Evolutionary conservation across 345 rosid genomes (phyloP).

Genomic region (Populus nigra): DNA sequence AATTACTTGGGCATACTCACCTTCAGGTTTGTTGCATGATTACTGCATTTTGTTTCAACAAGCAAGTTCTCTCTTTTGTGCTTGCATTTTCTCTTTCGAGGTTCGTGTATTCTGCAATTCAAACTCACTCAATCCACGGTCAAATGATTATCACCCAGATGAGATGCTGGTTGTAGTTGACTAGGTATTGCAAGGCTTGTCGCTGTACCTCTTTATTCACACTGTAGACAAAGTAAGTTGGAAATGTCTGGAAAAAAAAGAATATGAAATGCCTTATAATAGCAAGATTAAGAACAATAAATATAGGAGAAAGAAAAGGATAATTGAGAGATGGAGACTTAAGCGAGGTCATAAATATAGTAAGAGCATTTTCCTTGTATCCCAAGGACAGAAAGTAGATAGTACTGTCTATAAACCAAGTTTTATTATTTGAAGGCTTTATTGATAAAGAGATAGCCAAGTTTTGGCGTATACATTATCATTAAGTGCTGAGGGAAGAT

Average conservation of each 20-base stretch:
- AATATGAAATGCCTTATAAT: not conserved
- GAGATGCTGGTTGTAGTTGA: not conserved
- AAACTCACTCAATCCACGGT: not conserved
- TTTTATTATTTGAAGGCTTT: not conserved
- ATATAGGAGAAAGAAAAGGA: not conserved
- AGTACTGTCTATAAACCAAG: not conserved
- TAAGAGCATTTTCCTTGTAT: not conserved
- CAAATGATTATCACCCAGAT: not conserved
- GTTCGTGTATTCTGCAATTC: not conserved
- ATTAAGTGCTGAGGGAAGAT: not conserved
- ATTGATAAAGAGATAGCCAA: not conserved
- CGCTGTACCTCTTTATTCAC: not conserved
- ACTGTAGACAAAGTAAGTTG: not conserved
- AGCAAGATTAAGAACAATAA: not conserved
- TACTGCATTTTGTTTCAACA: not conserved
- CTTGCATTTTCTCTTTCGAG: not conserved
- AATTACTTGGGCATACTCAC: slow-evolving; percentile 94
- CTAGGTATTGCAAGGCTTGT: not conserved
- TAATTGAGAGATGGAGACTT: not conserved
- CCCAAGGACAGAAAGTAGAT: not conserved
- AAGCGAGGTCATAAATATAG: not conserved
- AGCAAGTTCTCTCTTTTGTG: not conserved
- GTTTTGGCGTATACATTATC: not conserved
- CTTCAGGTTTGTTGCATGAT: slow-evolving; percentile 57
- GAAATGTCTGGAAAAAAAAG: not conserved